phyloP scores from a whole-genome alignment of 2,329 filamentous ascomycete genomes.

The Paecilomyces dactylethromorphus region DNA sequence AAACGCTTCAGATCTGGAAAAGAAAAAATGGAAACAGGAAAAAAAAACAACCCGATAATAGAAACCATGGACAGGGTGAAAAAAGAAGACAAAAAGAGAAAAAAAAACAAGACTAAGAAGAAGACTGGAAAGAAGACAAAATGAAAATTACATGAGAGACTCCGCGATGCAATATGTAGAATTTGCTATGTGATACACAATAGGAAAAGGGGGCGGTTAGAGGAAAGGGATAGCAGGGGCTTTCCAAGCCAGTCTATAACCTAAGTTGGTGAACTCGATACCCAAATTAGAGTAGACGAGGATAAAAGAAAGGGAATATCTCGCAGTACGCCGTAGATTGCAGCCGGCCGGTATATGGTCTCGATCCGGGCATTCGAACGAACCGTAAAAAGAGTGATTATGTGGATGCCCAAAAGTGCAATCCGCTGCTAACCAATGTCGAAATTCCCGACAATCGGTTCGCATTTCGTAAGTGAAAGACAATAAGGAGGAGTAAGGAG shows the following conservation, averaged over 20 bases:
- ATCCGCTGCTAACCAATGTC: not conserved
- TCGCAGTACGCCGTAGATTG: not conserved
- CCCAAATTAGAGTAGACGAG: constrained; percentile 1
- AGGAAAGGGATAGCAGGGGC: not conserved
- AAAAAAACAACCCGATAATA: not conserved
- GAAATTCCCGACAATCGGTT: not conserved
- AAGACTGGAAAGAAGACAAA: not conserved
- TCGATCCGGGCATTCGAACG: not conserved
- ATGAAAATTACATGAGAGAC: constrained; percentile 2
- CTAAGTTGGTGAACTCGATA: not conserved
- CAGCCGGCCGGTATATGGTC: not conserved
- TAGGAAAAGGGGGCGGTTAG: not conserved
- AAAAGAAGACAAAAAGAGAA: constrained; percentile 4
- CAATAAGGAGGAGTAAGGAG: not conserved
- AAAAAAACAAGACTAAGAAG: not conserved
- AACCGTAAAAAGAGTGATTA: not conserved
- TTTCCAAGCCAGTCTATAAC: not conserved
- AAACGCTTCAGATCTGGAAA: not conserved
- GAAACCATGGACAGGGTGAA: not conserved
- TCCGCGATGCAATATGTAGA: constrained; percentile 1
- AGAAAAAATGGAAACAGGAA: not conserved
- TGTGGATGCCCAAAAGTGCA: not conserved
- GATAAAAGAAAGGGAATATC: constrained; percentile 2
- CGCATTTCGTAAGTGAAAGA: not conserved
- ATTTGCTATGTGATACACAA: constrained; percentile 3